Evolutionary conservation across 2,329 filamentous ascomycete species (phyloP).

Genomic region (Colletotrichum scovillei): DNA sequence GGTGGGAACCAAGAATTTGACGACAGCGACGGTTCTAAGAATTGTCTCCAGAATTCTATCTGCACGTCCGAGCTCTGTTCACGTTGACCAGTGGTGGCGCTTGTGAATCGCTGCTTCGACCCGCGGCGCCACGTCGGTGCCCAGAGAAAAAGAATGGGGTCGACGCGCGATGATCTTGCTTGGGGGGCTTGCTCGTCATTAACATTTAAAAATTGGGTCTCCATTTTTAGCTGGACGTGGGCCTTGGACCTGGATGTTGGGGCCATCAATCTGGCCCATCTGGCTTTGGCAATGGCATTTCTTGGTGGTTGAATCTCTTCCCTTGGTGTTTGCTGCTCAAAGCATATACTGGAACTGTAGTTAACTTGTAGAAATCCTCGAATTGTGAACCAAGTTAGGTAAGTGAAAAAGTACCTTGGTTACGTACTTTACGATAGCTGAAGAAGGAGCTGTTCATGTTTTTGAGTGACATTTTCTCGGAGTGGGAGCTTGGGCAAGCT

Average conservation of each 20-base stretch:
- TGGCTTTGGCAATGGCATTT: neutral
- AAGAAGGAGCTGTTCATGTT: no score
- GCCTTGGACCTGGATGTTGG: neutral
- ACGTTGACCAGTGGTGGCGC: neutral
- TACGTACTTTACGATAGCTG: no score
- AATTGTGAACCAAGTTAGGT: no score
- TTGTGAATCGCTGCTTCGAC: neutral
- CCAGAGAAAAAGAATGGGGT: conserved; percentile 29
- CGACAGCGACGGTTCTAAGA: neutral
- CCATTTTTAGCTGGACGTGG: neutral
- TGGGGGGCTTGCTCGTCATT: conserved; percentile 13
- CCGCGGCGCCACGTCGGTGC: conserved; percentile 23
- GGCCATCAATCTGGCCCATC: neutral
- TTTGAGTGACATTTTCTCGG: neutral
- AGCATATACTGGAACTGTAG: no score
- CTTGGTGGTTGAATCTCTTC: neutral
- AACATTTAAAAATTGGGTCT: conserved; percentile 19
- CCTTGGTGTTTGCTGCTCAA: neutral
- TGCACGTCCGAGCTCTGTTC: conserved; percentile 22
- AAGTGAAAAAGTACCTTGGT: no score
- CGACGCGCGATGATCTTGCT: conserved; percentile 19
- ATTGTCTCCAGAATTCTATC: conserved; percentile 11
- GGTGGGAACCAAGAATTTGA: conserved; percentile 6
- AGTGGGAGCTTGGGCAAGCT: conserved; percentile 3
- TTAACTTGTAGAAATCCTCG: no score